Base-by-base conservation (phyloP, 2,329 filamentous ascomycete species). In the Talaromyces sp. region DNA sequence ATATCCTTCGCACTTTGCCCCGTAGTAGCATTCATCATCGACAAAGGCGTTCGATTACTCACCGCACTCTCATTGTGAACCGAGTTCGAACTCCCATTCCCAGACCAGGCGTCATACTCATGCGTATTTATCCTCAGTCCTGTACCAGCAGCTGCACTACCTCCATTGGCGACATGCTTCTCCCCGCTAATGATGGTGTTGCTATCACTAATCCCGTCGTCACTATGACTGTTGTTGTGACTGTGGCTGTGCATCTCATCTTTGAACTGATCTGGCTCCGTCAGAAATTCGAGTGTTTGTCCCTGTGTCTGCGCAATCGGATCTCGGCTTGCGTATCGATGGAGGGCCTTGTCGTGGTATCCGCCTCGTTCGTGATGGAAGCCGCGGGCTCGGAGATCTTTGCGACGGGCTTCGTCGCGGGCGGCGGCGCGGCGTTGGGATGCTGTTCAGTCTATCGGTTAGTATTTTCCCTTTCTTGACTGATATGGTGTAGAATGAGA, bases 341-440 rank as follows among this genome's bases (percentile, higher is more conserved):
- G 67, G 11, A 71, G 19, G 65, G 72, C 72, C 62, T 75, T 76
- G 67, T 75, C 74, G 61, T 70, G 68, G 5, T 70, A 61, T 15
- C 67, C 69, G 49, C 68, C 67, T 19, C 66, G 66, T 11, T 69
- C 69, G 61, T 70, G 68, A 43, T 70, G 71, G 27, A 71, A 67
- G 22, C 68, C 67, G 35, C 67, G 67, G 8, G 62, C 70, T n/a
- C 69, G 71, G 11, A 77, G 69, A 22, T 71, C 72, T 62, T 75
- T 75, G 63, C 73, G 76, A 27, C 71, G 73, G 61, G 72, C 73
- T 64, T 71, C 67, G 63, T 77, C 73, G 69, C 74, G 70, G 5
- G 67, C 70, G 63, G 66, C 67, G 52, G 70, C 68, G 17, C 71
- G 71, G 49, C 62, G 65, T 69, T 74, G 71, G 61, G 63, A 64